Evolutionary conservation across 345 rosid genomes (phyloP).

Genomic region (Laguncularia racemosa): DNA sequence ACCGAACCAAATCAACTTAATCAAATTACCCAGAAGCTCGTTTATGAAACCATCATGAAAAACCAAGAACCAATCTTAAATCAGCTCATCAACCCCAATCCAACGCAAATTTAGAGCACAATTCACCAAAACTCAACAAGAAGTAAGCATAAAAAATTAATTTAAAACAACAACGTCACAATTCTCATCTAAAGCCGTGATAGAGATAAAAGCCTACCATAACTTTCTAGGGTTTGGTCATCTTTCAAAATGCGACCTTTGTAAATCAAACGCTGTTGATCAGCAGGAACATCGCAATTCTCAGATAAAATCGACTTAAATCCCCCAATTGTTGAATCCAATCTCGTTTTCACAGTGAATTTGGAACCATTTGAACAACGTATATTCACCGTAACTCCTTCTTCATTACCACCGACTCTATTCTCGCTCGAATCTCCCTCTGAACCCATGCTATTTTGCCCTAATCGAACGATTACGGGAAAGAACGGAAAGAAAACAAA

Average conservation of each 20-base stretch:
- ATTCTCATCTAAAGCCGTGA: background rate
- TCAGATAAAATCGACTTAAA: conserved; percentile 56
- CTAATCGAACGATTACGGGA: too few relatives aligned
- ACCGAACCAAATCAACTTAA: too few relatives aligned
- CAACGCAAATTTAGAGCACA: too few relatives aligned
- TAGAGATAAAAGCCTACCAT: conserved; percentile 28
- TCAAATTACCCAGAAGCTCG: too few relatives aligned
- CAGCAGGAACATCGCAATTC: conserved; percentile 62
- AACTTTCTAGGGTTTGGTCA: conserved; percentile 62
- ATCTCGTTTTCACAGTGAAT: conserved; percentile 38
- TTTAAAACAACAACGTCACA: background rate
- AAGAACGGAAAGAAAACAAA: too few relatives aligned
- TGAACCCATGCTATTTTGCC: conserved; percentile 27
- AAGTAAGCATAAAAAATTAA: background rate
- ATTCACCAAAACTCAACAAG: background rate
- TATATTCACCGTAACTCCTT: conserved; percentile 37
- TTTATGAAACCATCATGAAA: too few relatives aligned
- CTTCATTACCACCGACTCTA: conserved; percentile 24
- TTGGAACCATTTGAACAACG: conserved; percentile 63
- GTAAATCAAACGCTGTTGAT: conserved; percentile 77
- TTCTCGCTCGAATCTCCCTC: conserved; percentile 65
- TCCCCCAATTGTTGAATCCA: conserved; percentile 47
- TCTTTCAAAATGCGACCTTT: conserved; percentile 85
- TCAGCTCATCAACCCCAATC: too few relatives aligned
- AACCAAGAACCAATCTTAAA: background rate